Evolutionary conservation across 306 rosid genomes (phyloP).

Genomic region (Vigna radiata): DNA sequence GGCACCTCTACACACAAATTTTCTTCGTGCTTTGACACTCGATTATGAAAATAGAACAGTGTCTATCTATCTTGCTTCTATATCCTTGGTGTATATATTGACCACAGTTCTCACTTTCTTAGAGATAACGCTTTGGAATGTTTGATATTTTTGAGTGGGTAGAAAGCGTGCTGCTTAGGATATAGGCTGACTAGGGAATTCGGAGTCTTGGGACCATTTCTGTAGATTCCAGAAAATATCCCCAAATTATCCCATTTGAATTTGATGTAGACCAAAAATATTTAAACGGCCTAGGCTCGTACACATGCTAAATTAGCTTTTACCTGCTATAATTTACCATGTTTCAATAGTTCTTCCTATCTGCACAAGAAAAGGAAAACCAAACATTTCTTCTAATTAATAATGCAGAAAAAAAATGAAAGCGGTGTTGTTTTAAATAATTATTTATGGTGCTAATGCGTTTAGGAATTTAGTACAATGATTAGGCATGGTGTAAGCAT

Average conservation of each 20-base stretch:
- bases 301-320: not conserved
- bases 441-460: constrained; percentile 38
- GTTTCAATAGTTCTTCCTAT: constrained; percentile 1
- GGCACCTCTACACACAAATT: constrained; percentile 44
- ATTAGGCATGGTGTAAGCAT: constrained; percentile 44
- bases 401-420: not conserved
- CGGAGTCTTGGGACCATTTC: constrained; percentile 35
- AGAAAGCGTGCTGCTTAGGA: constrained; percentile 26
- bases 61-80: constrained; percentile 10
- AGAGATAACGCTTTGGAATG: constrained; percentile 47
- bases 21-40: constrained; percentile 29
- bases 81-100: constrained; percentile 29
- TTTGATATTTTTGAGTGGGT: constrained; percentile 38
- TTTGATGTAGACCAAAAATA: not conserved
- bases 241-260: constrained; percentile 1
- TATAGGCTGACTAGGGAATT: constrained; percentile 24
- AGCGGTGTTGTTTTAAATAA: constrained; percentile 4
- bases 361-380: not conserved
- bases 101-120: constrained; percentile 38
- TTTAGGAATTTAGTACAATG: constrained; percentile 27
- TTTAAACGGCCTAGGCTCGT: not conserved
- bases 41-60: not conserved
- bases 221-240: not conserved
- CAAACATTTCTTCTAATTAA: constrained; percentile 16
- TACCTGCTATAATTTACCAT: not conserved